Evolutionary conservation across 2,329 filamentous ascomycete genomes (phyloP), one percentile per base, ranked within the genome.

Genomic region (Aureobasidium mangrovei): DNA sequence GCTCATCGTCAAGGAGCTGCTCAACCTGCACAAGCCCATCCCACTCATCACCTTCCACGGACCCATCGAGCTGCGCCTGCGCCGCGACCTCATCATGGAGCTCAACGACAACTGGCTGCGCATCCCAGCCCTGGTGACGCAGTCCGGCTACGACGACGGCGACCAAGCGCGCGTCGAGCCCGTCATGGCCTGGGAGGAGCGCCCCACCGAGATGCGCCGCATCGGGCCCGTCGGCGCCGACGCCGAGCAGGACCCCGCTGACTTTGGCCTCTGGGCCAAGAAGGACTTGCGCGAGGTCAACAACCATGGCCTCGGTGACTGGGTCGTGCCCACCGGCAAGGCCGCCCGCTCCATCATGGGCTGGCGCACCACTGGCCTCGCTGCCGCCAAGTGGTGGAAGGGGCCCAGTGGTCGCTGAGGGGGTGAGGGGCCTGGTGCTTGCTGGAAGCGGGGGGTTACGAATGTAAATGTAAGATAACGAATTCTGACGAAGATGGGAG

Each of bases 1-100:
- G 36, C 29, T 9, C 8, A 35, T 54, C 26, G 10, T 54, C 2
- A n/a, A 12, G 4, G 8, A 24, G 24, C 12, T 54, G 27, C 38
- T 54, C 35, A 28, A 48, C 18, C 3, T 43, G 5, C 44, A 46
- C 26, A 26, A 18, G 5, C 54, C 54, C 9, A 43, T 56, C 8
- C 28, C 32, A 12, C 26, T 10, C 24, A 53, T 56, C 41, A 53
- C 40, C 27, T 53, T 56, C 10, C 42, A 44, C 39, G 54, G 54
- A 4, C 33, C 46, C 39, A 53, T 56, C 33, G 29, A 47, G 28
- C 12, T 52, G 0, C 38, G 27, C 3, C 48, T 56, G 0, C 47
- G 54, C 18, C 46, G 54, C 35, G 27, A 56, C 36, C 31, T 56
- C 33, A 53, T 56, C 41, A 35, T 18, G 7, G 18, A 10, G 7